Evolutionary conservation across 495 filamentous ascomycete genomes (phyloP).

Genomic region (Neohortaea acidophila): DNA sequence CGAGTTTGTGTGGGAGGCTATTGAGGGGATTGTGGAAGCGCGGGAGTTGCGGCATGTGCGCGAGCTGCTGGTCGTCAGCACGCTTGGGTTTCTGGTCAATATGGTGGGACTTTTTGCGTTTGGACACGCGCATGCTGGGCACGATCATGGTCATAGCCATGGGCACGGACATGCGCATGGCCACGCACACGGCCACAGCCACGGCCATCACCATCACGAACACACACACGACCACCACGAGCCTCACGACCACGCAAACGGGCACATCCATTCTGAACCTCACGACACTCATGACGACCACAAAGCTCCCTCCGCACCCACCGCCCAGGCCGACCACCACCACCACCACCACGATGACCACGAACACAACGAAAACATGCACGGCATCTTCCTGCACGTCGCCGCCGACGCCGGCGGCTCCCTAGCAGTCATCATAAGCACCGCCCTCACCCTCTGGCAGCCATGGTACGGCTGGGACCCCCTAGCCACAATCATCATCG

Average conservation of each 20-base stretch:
- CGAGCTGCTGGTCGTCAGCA: constrained; percentile 77
- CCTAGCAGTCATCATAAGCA: constrained; percentile 86
- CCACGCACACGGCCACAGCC: constrained; percentile 12
- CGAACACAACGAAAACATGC: constrained; percentile 95
- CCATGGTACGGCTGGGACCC: constrained; percentile 95
- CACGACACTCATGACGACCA: constrained; percentile 7
- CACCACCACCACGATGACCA: constrained; percentile 24
- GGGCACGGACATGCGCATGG: constrained; percentile 49
- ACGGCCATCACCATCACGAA: constrained; percentile 28
- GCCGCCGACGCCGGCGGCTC: constrained; percentile 90
- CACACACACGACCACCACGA: constrained; percentile 23
- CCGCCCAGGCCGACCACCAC: neutral
- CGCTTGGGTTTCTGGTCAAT: constrained; percentile 74
- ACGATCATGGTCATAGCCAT: constrained; percentile 38
- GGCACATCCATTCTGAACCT: constrained; percentile 15
- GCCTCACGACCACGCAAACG: constrained; percentile 17
- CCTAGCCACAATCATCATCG: constrained; percentile 83
- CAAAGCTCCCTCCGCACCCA: neutral
- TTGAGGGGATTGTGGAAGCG: constrained; percentile 69
- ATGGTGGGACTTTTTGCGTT: constrained; percentile 83
- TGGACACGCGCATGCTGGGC: constrained; percentile 45
- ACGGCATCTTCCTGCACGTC: constrained; percentile 95
- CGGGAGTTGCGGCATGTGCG: constrained; percentile 66
- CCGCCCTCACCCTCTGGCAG: constrained; percentile 66
- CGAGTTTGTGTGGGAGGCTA: constrained; percentile 90